Evolutionary conservation across 75 land plant species (phyloP).

Genomic region (Pinus taeda): DNA sequence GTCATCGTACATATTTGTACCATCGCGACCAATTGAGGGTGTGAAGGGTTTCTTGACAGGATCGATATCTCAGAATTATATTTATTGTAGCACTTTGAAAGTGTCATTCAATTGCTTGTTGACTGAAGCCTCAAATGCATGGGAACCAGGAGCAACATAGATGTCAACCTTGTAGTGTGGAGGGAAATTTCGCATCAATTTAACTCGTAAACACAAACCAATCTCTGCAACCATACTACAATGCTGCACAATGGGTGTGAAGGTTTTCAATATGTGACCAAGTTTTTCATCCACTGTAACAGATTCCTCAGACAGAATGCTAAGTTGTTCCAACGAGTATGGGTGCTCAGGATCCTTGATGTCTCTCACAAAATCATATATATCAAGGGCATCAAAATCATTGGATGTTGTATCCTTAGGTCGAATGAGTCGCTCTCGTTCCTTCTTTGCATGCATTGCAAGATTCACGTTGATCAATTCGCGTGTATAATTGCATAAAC

Average conservation of each 20-base stretch:
- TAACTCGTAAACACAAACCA: constrained; percentile 79
- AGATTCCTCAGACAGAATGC: no score
- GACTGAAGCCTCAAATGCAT: no score
- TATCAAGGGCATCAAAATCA: constrained; percentile 76
- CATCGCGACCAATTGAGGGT: no score
- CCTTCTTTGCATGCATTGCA: constrained; percentile 78
- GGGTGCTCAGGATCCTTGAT: constrained; percentile 13
- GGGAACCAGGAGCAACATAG: no score
- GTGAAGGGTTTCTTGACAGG: no score
- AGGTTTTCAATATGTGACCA: constrained; percentile 40
- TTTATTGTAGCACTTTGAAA: no score
- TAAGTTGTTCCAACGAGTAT: no score
- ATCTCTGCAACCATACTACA: constrained; percentile 96
- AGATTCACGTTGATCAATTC: constrained; percentile 84
- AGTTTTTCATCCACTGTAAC: no score
- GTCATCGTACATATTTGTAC: no score
- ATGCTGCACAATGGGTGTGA: constrained; percentile 90
- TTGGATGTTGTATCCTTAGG: constrained; percentile 21
- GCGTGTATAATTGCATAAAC: no score
- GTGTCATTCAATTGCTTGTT: no score
- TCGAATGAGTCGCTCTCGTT: constrained; percentile 27
- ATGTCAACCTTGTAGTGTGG: constrained; percentile 73
- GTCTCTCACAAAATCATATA: constrained; percentile 82
- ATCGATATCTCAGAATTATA: no score
- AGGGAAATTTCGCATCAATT: constrained; percentile 73